Conservation (phyloP, 1,139 yeast species). For the Suhomyces taliae region DNA sequence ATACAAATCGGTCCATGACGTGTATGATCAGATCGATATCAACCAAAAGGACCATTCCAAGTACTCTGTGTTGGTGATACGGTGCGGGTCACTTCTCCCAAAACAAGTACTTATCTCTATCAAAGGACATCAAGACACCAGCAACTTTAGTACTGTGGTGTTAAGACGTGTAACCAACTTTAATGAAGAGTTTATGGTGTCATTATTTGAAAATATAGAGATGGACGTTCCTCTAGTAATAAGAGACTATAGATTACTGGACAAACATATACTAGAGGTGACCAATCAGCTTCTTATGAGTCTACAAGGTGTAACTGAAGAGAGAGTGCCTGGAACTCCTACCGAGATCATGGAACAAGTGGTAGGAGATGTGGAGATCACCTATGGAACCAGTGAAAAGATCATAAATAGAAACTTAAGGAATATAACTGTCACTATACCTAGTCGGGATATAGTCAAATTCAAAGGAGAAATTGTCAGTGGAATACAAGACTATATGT, state of each 20-base stretch:
- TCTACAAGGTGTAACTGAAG: background rate
- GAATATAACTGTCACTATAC: slow-evolving; percentile 26
- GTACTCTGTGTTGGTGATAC: slow-evolving; percentile 11
- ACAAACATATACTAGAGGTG: slow-evolving; percentile 10
- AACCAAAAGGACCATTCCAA: slow-evolving; percentile 7
- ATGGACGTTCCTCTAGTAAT: slow-evolving; percentile 12
- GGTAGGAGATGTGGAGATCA: slow-evolving; percentile 15
- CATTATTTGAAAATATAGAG: slow-evolving; percentile 13
- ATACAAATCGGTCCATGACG: slow-evolving; percentile 12
- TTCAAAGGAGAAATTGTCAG: slow-evolving; percentile 10
- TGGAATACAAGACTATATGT: slow-evolving; percentile 18
- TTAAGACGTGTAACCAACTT: slow-evolving; percentile 10
- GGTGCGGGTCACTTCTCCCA: slow-evolving; percentile 13
- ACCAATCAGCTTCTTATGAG: slow-evolving; percentile 11
- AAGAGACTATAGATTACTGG: slow-evolving; percentile 11
- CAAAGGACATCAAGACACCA: background rate
- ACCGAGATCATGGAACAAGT: slow-evolving; percentile 8
- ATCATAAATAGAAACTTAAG: slow-evolving; percentile 18
- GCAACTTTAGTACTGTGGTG: slow-evolving; percentile 9
- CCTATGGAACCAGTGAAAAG: slow-evolving; percentile 11
- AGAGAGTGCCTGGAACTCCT: slow-evolving; percentile 1
- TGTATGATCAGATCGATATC: slow-evolving; percentile 10
- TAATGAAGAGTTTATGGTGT: slow-evolving; percentile 7
- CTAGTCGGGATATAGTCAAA: slow-evolving; percentile 19
- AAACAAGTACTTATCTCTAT: slow-evolving; percentile 15